These are phyloP conservation scores for Monosporozyma unispora DNA, from an alignment of 805 yeast genomes.

Conservation along the genomic window DNA sequence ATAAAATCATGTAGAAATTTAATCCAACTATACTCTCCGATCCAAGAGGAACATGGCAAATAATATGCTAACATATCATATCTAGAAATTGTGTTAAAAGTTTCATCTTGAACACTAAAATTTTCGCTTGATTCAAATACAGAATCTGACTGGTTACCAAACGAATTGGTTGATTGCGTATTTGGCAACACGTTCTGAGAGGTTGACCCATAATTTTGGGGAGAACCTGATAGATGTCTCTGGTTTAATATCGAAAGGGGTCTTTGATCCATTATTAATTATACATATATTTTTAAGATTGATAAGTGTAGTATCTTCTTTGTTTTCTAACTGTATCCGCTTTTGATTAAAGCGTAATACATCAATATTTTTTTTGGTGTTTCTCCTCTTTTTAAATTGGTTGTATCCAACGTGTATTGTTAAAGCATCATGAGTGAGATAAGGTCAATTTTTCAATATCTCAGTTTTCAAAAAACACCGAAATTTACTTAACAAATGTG, in stretches of 20 bases:
- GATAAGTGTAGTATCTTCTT: background rate
- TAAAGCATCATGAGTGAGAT: background rate
- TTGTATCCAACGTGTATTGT: background rate
- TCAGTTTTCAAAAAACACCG: background rate
- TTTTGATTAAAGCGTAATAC: background rate
- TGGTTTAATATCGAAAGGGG: background rate
- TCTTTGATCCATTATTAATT: background rate
- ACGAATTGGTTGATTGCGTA: background rate
- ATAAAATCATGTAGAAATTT: constrained; percentile 51
- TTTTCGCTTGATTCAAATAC: background rate
- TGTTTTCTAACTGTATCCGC: background rate
- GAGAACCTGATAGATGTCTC: background rate
- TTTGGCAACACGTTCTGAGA: background rate
- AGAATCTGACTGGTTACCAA: background rate
- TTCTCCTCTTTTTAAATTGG: background rate
- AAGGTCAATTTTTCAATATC: background rate
- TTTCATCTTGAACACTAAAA: background rate
- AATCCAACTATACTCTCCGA: constrained; percentile 38
- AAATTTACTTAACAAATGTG: background rate
- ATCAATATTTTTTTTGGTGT: background rate
- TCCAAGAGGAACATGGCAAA: constrained; percentile 60
- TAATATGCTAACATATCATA: constrained; percentile 42
- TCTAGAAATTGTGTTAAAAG: background rate
- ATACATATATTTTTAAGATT: background rate
- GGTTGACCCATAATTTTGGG: background rate